Conservation (phyloP, 2,329 filamentous ascomycete species). For the Aspergillus sp. region DNA sequence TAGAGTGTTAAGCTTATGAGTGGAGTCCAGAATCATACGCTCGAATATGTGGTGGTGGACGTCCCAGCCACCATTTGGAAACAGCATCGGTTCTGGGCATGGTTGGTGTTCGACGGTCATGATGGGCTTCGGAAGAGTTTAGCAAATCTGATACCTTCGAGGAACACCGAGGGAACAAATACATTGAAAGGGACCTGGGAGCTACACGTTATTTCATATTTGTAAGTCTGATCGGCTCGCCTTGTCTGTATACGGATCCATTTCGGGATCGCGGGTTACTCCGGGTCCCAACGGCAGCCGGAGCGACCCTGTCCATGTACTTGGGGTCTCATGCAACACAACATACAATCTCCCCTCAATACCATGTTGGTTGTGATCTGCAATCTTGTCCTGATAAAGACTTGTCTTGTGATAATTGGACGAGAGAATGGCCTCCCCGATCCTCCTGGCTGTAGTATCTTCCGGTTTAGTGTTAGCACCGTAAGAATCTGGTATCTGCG, state of each 20-base stretch:
- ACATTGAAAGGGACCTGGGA: background rate
- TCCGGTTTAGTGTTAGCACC: no score
- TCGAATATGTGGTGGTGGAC: constrained; percentile 40
- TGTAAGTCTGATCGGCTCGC: no score
- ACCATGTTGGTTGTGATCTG: no score
- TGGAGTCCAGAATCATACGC: constrained; percentile 21
- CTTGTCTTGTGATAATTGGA: background rate
- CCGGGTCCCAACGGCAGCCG: background rate
- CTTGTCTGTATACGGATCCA: background rate
- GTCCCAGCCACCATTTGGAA: constrained; percentile 36
- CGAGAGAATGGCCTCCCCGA: no score
- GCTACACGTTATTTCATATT: background rate
- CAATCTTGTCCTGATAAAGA: no score
- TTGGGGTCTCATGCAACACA: no score
- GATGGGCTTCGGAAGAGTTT: background rate
- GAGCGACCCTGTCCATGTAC: background rate
- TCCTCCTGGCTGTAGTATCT: no score
- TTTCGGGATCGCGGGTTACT: background rate
- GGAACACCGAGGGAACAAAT: background rate
- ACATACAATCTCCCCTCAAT: no score
- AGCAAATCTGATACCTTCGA: background rate
- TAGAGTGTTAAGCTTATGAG: no score
- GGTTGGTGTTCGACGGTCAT: background rate
- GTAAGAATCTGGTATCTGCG: no score
- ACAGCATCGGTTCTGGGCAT: constrained; percentile 16